These are phyloP conservation scores for Trichosanthes cucumerina DNA, from an alignment of 306 rosid genomes.

Conservation along the genomic window DNA sequence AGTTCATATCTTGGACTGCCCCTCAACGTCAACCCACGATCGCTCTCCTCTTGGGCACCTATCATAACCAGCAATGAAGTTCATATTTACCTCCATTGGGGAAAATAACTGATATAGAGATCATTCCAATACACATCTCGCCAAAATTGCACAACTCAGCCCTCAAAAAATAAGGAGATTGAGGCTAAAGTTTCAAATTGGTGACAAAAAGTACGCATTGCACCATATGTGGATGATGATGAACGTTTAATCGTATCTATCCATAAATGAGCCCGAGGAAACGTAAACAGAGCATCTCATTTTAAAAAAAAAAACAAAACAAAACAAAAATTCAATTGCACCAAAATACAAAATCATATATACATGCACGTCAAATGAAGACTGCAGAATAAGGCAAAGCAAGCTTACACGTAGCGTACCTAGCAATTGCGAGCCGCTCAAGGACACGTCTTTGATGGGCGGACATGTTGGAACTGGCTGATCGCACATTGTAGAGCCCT, in stretches of 20 bases:
- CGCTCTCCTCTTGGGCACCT: neutral
- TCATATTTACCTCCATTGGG: neutral
- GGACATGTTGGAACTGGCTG: conserved; percentile 33
- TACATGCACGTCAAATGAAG: neutral
- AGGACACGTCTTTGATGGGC: conserved; percentile 41
- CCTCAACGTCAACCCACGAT: neutral
- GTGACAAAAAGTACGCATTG: neutral
- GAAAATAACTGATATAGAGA: neutral
- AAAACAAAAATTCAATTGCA: neutral
- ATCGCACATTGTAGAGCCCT: conserved; percentile 58
- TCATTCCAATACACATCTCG: neutral
- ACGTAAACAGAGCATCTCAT: neutral
- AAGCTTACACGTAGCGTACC: conserved; percentile 18
- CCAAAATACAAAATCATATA: neutral
- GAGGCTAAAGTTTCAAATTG: neutral
- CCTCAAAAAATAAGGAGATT: neutral
- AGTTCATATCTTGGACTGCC: neutral
- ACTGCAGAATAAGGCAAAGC: neutral
- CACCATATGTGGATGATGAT: neutral
- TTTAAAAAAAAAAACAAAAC: neutral
- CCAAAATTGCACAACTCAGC: neutral
- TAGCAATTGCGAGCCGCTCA: conserved; percentile 54
- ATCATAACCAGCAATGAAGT: neutral
- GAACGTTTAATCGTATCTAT: neutral
- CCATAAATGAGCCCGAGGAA: neutral